phyloP scores from a whole-genome alignment of 495 filamentous ascomycete species.

The Neurospora africana region DNA sequence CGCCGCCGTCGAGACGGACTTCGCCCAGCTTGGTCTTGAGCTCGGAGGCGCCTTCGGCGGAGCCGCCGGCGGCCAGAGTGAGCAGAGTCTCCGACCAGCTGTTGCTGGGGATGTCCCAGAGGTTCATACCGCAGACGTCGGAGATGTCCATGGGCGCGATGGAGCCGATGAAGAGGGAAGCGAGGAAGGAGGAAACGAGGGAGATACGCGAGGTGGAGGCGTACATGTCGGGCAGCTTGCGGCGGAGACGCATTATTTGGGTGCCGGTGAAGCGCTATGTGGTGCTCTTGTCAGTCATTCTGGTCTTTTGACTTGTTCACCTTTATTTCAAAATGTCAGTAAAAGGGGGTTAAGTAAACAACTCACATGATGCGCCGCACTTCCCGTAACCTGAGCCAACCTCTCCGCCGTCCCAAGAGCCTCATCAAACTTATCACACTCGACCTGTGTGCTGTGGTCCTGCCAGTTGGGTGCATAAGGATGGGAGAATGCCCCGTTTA shows the following conservation, averaged over 20 bases:
- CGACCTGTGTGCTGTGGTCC: conserved; percentile 81
- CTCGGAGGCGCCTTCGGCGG: conserved; percentile 45
- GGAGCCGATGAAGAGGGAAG: conserved; percentile 77
- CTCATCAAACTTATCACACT: conserved; percentile 81
- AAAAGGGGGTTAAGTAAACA: not conserved
- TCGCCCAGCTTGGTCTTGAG: conserved; percentile 70
- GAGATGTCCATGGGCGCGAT: conserved; percentile 87
- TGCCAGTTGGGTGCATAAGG: conserved; percentile 95
- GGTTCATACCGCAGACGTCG: conserved; percentile 93
- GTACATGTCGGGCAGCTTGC: conserved; percentile 72
- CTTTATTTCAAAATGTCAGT: not conserved
- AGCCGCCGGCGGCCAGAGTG: conserved; percentile 61
- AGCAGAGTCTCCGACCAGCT: conserved; percentile 66
- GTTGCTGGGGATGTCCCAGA: conserved; percentile 77
- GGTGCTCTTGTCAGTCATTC: conserved; percentile 14
- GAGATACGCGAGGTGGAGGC: conserved; percentile 72
- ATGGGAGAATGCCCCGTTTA: conserved; percentile 67
- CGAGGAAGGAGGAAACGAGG: conserved; percentile 89
- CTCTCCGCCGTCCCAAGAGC: conserved; percentile 51
- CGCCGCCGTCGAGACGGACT: conserved; percentile 70
- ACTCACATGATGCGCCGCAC: conserved; percentile 85
- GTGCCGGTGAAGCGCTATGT: conserved; percentile 89
- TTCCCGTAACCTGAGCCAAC: conserved; percentile 73
- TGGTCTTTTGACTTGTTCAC: not conserved
- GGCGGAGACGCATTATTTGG: conserved; percentile 81